Conservation (phyloP, 768 basidiomycete genomes). For the Naganishia onofrii region DNA sequence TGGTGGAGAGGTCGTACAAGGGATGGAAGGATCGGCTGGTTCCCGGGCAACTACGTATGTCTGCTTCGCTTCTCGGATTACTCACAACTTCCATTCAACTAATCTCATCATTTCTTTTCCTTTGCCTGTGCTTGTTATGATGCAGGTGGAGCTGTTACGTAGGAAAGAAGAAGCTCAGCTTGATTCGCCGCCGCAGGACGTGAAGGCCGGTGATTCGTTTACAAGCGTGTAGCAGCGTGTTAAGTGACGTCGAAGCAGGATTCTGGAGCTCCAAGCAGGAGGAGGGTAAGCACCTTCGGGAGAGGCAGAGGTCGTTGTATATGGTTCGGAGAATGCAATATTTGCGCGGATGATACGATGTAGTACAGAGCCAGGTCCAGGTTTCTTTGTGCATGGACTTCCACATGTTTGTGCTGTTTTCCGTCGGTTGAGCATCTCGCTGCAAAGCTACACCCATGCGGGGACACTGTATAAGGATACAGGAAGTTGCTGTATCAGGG, state of each 20-base stretch:
- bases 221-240: background rate
- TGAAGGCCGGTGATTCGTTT: slow-evolving; percentile 18
- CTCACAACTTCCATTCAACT: background rate
- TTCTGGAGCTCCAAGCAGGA: too few species aligned
- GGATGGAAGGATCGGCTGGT: slow-evolving; percentile 91
- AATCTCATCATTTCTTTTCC: background rate
- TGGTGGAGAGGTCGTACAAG: slow-evolving; percentile 95
- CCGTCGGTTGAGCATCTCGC: too few species aligned
- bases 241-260: background rate
- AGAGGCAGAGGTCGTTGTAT: background rate
- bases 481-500: too few species aligned
- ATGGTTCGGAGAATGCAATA: background rate
- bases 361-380: too few species aligned
- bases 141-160: slow-evolving; percentile 39
- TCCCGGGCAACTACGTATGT: slow-evolving; percentile 80
- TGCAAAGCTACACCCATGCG: too few species aligned
- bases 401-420: too few species aligned
- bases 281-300: too few species aligned
- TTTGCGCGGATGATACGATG: too few species aligned
- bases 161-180: slow-evolving; percentile 32
- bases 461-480: too few species aligned
- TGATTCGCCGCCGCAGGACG: slow-evolving; percentile 9
- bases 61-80: background rate
- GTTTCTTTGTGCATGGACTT: too few species aligned
- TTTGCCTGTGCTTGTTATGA: background rate